phyloP scores from a whole-genome alignment of 169 alveolate genomes.

The Plasmodium coatneyi region DNA sequence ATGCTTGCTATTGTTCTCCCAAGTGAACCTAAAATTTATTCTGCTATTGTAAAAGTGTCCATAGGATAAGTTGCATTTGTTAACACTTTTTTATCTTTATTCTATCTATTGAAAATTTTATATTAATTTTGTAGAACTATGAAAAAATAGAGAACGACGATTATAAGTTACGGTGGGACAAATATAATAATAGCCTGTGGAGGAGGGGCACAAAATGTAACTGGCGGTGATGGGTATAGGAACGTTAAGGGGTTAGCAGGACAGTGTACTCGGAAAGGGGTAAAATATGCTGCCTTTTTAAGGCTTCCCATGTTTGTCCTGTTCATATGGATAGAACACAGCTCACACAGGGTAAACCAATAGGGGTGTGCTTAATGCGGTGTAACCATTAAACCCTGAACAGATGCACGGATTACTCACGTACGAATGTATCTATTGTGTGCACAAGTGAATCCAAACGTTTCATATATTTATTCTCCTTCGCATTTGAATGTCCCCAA shows the following conservation, averaged over 20 bases:
- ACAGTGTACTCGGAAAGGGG: background rate
- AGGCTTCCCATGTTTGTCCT: background rate
- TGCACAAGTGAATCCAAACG: background rate
- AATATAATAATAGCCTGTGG: background rate
- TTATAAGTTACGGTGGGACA: background rate
- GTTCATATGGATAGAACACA: background rate
- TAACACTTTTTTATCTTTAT: background rate
- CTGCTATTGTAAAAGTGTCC: background rate
- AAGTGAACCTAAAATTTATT: background rate
- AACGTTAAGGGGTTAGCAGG: background rate
- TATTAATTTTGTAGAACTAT: background rate
- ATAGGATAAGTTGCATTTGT: background rate
- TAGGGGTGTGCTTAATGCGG: background rate
- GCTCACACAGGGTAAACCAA: background rate
- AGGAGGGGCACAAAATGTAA: background rate
- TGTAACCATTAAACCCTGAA: background rate
- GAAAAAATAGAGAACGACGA: background rate
- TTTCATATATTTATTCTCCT: background rate
- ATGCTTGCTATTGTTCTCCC: background rate
- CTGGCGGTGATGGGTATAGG: background rate
- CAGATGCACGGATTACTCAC: background rate
- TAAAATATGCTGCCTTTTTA: background rate
- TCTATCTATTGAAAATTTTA: background rate
- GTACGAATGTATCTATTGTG: background rate
- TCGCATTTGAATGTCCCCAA: background rate